Base-by-base conservation (phyloP, 148 eudicot species). In the Camellia lanceoleosa region DNA sequence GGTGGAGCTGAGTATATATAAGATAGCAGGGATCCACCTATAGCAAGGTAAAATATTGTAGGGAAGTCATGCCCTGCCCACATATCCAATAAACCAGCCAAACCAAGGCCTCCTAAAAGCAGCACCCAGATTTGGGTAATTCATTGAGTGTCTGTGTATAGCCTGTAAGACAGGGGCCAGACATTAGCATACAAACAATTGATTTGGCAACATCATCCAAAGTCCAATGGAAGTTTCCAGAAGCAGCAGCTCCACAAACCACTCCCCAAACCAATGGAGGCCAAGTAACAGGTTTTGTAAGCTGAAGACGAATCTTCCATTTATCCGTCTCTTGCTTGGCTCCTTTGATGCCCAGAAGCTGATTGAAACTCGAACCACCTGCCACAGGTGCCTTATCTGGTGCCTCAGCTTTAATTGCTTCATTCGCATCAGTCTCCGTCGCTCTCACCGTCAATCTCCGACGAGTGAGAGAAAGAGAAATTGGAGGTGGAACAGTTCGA, bases 211-310 rank as follows among this genome's bases (percentile, higher is more conserved):
- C 97, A 80, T 93, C 91, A 77, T 95, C 98, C 67, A 85, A 66
- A 38, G 90, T 92, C 99, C 99, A 95, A 66, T 95, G 91, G 82
- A 95, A 95, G 84, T 95, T 93, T 44, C 99, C 99, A 76, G 99
- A 95, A 46, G 99, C 98, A 73, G 99, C 98, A 84, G 99, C 99
- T 84, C 99, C 99, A 88, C 99, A 95, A 74, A 95, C 95, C 69
- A 95, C 98, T 84, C 99, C 99, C 99, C 99, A 95, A 47, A 95
- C 79, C 83, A 95, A 87, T 30, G 98, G 99, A 83, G 99, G 99
- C 99, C 99, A 93, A 63, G 99, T 95, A 68, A 95, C 97, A 69
- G 97, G 98, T 81, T 95, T 95, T 59, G 94, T 95, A 71, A 95
- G 98, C 80, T 95, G 99, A 89, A 95, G 91, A 30, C 98, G 97